These are phyloP conservation scores for Cyberlindnera meyerae DNA, from an alignment of 805 yeast species.

Conservation along the genomic window DNA sequence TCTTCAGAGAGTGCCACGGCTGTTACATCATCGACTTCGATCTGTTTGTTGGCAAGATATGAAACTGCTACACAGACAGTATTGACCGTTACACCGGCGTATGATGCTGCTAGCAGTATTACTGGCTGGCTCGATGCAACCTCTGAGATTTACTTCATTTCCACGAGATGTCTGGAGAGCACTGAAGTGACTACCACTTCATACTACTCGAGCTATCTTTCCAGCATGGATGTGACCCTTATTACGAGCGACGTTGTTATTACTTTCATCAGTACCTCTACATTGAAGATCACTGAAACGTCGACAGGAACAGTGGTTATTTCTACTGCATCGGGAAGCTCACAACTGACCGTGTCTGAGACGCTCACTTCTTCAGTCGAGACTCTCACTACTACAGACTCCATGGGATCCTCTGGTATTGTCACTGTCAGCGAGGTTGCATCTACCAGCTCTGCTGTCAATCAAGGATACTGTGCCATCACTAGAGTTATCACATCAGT, in stretches of 20 bases:
- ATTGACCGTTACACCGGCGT: constrained; percentile 21
- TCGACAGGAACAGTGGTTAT: constrained; percentile 19
- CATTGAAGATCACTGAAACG: constrained; percentile 18
- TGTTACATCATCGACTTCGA: constrained; percentile 14
- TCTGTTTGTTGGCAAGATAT: constrained; percentile 23
- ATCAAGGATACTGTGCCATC: constrained; percentile 15
- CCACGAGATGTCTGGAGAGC: constrained; percentile 21
- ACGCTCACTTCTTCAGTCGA: constrained; percentile 2
- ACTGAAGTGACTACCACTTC: constrained; percentile 18
- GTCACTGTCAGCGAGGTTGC: constrained; percentile 11
- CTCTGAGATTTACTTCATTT: constrained; percentile 13
- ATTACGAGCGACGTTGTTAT: constrained; percentile 19
- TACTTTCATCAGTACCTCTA: constrained; percentile 22
- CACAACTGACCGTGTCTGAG: constrained; percentile 3
- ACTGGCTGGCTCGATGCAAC: constrained; percentile 21
- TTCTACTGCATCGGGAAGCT: constrained; percentile 8
- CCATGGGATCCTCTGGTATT: constrained; percentile 6
- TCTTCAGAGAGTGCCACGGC: constrained; percentile 10
- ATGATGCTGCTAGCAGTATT: constrained; percentile 16
- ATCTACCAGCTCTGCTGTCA: constrained; percentile 11
- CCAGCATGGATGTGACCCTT: constrained; percentile 20
- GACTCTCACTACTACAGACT: constrained; percentile 8
- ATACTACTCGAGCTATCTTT: constrained; percentile 16
- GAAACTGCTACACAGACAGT: constrained; percentile 20
- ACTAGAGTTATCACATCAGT: constrained; percentile 10